A percentile compares a stretch with the other conserved stretches of the same genome.
Conservation (phyloP, 208 protist species). For the Leishmania amazonensis region DNA sequence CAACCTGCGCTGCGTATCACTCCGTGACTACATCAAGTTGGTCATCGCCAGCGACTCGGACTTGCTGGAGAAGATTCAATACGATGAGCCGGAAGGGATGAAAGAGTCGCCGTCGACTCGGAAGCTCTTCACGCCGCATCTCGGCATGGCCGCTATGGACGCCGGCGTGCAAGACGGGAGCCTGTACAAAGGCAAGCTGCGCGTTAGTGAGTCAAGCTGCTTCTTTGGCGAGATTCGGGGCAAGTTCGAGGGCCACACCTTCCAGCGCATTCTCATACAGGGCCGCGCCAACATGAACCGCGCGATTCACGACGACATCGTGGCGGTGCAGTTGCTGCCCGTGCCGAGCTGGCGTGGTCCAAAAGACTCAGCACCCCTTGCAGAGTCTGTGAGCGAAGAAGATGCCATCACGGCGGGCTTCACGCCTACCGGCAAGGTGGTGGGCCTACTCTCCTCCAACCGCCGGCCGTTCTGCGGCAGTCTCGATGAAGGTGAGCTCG, state of each 20-base stretch:
- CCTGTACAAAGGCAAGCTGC: conserved; percentile 77
- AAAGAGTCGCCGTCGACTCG: conserved; percentile 55
- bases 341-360: conserved; percentile 50
- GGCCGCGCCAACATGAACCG: conserved; percentile 87
- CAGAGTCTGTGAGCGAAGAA: conserved; percentile 47
- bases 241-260: conserved; percentile 79
- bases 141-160: conserved; percentile 47
- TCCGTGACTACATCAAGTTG: conserved; percentile 65
- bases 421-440: conserved; percentile 66
- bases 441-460: conserved; percentile 69
- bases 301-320: conserved; percentile 84
- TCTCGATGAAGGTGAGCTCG: conserved; percentile 75
- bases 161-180: conserved; percentile 61
- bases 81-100: conserved; percentile 67
- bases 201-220: conserved; percentile 79
- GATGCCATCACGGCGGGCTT: conserved; percentile 67
- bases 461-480: conserved; percentile 88
- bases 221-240: conserved; percentile 90
- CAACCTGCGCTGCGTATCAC: conserved; percentile 64
- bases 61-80: conserved; percentile 85
- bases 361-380: conserved; percentile 3
- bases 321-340: conserved; percentile 74
- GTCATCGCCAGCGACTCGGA: conserved; percentile 57
- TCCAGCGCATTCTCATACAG: conserved; percentile 76
- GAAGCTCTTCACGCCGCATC: conserved; percentile 60